Evolutionary conservation across 345 rosid species (phyloP), one percentile per base, ranked within the genome.

Genomic region (Salix brachista): DNA sequence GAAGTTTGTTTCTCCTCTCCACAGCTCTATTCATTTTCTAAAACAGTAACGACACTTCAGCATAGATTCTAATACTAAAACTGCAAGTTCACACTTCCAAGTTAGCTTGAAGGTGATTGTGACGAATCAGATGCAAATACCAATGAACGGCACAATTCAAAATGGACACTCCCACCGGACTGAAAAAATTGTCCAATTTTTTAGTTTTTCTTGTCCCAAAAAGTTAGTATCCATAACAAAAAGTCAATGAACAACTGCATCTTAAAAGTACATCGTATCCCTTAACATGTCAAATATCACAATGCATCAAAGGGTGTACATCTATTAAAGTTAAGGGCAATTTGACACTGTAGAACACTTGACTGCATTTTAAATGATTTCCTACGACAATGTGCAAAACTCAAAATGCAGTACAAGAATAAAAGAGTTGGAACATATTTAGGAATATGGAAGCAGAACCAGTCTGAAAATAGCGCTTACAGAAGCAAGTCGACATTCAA

Each of bases 401-500:
- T 56, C 61, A n/a, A 56, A 18, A 62, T 23, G 18, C 4, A 25
- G 21, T 42, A 5, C 17, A 32, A 5, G 41, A 70, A 4, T 19
- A 4, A 46, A 70, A 8, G 28, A 3, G 16, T 19, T 16, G 5
- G 17, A 19, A 23, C 36, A 44, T 16, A 42, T 8, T 58, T 39
- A 23, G 67, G 39, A 50, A 70, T 11, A 66, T 10, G 23, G 8
- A 36, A 66, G 46, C 44, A 66, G 23, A 14, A 66, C 42, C 64
- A 58, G 1, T 9, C 6, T 23, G 70, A 61, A 77, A 70, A 68
- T 17, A 70, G 60, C 56, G 80, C 97, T 87, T 87, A 96, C 99
- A 7, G 98, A 83, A 84, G 99, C 97, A 62, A 96, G 80, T 75
- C 91, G 95, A 60, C 99, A 96, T 72, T 96, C 99, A 77, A 96